Evolutionary conservation across 169 alveolate species (phyloP), one percentile per base, ranked within the genome.

Genomic region (Plasmodium sp.): DNA sequence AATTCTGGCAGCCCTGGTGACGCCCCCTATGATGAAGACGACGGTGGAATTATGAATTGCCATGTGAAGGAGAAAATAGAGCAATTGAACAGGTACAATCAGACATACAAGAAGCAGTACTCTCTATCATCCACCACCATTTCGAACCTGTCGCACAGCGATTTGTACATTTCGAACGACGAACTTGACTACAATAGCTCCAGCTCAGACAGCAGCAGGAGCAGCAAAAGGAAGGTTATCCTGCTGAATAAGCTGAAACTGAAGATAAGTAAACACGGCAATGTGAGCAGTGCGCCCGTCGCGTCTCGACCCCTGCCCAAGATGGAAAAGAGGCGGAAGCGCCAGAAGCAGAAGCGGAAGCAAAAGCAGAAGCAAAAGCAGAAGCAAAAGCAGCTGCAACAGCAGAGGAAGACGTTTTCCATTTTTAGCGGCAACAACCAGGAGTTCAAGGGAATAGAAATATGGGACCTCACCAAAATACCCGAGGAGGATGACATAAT

Each of bases 121-220:
- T 16, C 93, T 16, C 14, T 33, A 16, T 85, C 93, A 10, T 86
- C 93, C 45, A 84, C 93, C n/a, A 75, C 93, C 48, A 36, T 36
- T n/a, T 86, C 93, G 2, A 75, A 86, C 43, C 54, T 86, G 7
- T 86, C 86, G 5, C 41, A 86, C 9, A 75, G 93, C 33, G 93
- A 86, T 79, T 31, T 86, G 27, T 86, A 75, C 45, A 18, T 86
- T 36, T 86, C 93, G 12, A 48, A 86, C 45, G 93, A 86, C 43
- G 93, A 86, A 7, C 10, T 77, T 18, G 81, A 86, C 3, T 43
- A 5, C 4, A 2, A 36, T 14, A 45, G 39, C 39, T 16, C 14
- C n/a, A 77, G 81, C 45, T 86, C 93, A 0, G 73, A 36, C 43
- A 86, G 93, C 18, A 75, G 81, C 18, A 75, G 3, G 7, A 22